These are phyloP conservation scores for Physcia stellaris DNA, from an alignment of 495 filamentous ascomycete species.

Conservation along the genomic window DNA sequence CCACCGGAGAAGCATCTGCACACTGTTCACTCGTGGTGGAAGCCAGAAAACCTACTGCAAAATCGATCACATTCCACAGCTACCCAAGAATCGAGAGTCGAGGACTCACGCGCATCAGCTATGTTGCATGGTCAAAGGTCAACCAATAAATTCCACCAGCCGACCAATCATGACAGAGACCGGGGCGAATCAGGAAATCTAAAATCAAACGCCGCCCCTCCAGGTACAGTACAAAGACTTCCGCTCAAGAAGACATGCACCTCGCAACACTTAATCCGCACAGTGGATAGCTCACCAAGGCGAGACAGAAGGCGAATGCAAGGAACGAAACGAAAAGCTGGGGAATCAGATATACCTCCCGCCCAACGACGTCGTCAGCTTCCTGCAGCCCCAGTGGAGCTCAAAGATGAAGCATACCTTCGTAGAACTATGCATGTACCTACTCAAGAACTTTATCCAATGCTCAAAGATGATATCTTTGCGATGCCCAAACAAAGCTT, in stretches of 20 bases:
- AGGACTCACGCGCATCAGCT: background rate
- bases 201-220: too few relatives aligned
- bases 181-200: too few relatives aligned
- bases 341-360: background rate
- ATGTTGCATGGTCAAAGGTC: too few relatives aligned
- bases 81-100: background rate
- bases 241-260: background rate
- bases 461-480: slow-evolving; percentile 11
- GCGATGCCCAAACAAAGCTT: slow-evolving; percentile 17
- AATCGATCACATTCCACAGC: background rate
- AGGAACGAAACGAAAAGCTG: slow-evolving; percentile 9
- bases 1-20: too few relatives aligned
- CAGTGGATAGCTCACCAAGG: background rate
- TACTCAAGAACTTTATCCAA: slow-evolving; percentile 9
- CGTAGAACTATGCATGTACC: slow-evolving; percentile 8
- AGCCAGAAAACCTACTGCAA: background rate
- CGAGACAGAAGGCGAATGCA: background rate
- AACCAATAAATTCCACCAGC: too few relatives aligned
- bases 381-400: background rate
- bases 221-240: too few relatives aligned
- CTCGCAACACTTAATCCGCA: background rate
- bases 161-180: too few relatives aligned
- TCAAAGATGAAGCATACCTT: slow-evolving; percentile 12
- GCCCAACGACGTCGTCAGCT: slow-evolving; percentile 4
- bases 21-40: slow-evolving; percentile 3